Evolutionary conservation across 2,329 filamentous ascomycete species (phyloP), one percentile per base, ranked within the genome.

Genomic region (Catunica adiposa): DNA sequence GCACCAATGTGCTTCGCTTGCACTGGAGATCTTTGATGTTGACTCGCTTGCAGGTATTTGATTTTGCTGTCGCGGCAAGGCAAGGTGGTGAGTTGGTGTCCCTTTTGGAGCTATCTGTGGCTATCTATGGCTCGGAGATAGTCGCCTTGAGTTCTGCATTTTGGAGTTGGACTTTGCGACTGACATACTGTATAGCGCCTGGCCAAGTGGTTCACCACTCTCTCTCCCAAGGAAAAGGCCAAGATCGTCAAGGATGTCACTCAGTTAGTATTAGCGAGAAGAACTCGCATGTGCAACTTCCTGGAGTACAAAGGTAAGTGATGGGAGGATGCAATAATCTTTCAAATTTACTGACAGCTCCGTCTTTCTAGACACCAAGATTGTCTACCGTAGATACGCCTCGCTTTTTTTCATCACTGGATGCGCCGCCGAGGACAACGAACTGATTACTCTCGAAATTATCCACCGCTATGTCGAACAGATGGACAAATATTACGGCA

Each of bases 401-500:
- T 97, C 92, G 58, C 83, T 98, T 60, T 98, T 97, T 77, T 98
- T 98, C 77, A 98, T 98, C 69, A 89, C 90, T 65, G 92, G 92
- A 64, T 95, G 89, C 73, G 84, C 89, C 55, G 89, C 89, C n/a
- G 89, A 88, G 61, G 92, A 98, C 71, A 98, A 98, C 71, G 92
- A 98, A 68, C 75, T 98, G 66, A 96, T 97, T 68, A 95, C 88
- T 23, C 87, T 98, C 67, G 92, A 98, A 70, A 89, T 98, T 67
- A 94, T 98, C 65, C 92, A 98, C 70, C 88, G 92, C 71, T 98
- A 98, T 69, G 92, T 98, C 66, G 92, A 98, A 71, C 92, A 98
- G 73, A 98, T 98, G 92, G 92, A 98, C 77, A 98, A 98, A 70
- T 98, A 98, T 75, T 98, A 97, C 70, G 92, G 92, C 70, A 98